Evolutionary conservation across 768 basidiomycete genomes (phyloP).

Genomic region (Russula foetens): DNA sequence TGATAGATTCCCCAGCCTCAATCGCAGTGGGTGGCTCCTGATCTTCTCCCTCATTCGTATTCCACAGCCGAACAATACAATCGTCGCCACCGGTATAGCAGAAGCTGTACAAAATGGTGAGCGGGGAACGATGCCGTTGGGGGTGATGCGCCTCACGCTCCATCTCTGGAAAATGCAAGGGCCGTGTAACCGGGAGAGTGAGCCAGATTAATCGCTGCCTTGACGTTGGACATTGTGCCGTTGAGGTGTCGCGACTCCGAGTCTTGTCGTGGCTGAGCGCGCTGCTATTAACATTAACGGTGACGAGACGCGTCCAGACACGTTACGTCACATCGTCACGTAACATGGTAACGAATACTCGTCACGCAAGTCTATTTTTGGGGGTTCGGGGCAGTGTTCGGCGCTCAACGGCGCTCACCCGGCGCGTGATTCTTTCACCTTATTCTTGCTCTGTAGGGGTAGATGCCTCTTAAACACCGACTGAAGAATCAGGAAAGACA

Average conservation of each 20-base stretch:
- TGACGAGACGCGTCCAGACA: slow-evolving; percentile 1
- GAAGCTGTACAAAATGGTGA: slow-evolving; percentile 1
- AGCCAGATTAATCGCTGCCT: slow-evolving; percentile 13
- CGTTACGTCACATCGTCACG: not conserved
- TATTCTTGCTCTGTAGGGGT: not conserved
- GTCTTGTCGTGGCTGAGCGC: not conserved
- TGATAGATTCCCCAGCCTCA: slow-evolving; percentile 16
- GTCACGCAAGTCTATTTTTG: not conserved
- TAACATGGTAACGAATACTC: not conserved
- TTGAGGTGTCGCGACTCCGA: not conserved
- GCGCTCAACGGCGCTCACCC: too few species aligned
- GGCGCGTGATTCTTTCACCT: too few species aligned
- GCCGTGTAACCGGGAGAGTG: slow-evolving; percentile 17
- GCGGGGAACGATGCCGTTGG: not conserved
- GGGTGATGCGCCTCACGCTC: slow-evolving; percentile 7
- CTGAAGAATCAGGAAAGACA: too few species aligned
- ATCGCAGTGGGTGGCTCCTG: slow-evolving; percentile 16
- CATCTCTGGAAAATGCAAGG: slow-evolving; percentile 18
- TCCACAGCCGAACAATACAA: slow-evolving; percentile 20
- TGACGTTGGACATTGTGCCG: slow-evolving; percentile 11
- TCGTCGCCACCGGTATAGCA: slow-evolving; percentile 22
- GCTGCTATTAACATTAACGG: not conserved
- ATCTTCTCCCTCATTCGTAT: slow-evolving; percentile 16
- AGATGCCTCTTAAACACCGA: not conserved
- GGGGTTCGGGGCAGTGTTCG: too few species aligned